phyloP scores from a whole-genome alignment of 2,329 filamentous ascomycete species.

The Camillea tinctor region DNA sequence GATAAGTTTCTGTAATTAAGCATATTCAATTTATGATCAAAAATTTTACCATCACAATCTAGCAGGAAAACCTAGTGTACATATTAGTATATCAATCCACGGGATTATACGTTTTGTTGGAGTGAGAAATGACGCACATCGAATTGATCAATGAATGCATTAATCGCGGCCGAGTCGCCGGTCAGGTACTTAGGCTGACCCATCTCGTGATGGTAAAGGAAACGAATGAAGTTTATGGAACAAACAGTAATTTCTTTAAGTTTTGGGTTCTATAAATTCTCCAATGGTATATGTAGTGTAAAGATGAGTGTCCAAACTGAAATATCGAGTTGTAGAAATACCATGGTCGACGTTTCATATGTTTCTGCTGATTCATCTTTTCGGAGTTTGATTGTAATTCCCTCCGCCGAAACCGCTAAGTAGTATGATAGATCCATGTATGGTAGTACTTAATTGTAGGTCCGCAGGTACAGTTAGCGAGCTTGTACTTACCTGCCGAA shows the following conservation, averaged over 20 bases:
- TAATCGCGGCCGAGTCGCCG: conserved; percentile 73
- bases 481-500: too few relatives aligned
- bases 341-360: too few relatives aligned
- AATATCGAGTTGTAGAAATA: too few relatives aligned
- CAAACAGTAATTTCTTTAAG: background rate
- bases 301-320: too few relatives aligned
- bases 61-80: conserved; percentile 76
- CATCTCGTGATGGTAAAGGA: conserved; percentile 23
- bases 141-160: conserved; percentile 83
- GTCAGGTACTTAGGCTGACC: conserved; percentile 64
- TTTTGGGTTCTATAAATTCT: too few relatives aligned
- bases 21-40: background rate
- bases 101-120: conserved; percentile 2
- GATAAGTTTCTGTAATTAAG: conserved; percentile 4
- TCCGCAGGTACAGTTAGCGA: too few relatives aligned
- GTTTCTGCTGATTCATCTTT: too few relatives aligned
- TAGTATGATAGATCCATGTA: too few relatives aligned
- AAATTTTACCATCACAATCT: conserved; percentile 92
- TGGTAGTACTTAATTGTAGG: too few relatives aligned
- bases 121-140: conserved; percentile 65
- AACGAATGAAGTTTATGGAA: background rate
- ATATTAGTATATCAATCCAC: conserved; percentile 14
- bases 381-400: background rate
- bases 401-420: background rate
- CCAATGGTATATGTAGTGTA: too few relatives aligned